A percentile compares a stretch with the other conserved stretches of the same genome.
phyloP scores from a whole-genome alignment of 1,284 basidiomycete species.

The Papiliotrema fonsecae region DNA sequence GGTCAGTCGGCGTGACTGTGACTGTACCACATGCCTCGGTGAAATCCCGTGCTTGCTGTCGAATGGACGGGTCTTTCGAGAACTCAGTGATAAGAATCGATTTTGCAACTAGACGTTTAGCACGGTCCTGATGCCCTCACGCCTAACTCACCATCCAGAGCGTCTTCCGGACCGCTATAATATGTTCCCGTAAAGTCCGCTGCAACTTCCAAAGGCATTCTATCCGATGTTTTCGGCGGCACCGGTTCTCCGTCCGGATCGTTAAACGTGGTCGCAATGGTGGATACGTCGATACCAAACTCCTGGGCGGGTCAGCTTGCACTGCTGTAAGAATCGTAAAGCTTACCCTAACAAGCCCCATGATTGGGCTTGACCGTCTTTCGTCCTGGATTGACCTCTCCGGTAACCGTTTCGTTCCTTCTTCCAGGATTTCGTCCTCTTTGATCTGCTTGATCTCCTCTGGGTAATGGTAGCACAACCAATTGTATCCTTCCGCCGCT shows the following conservation, averaged over 20 bases:
- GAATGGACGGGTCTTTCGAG: conserved; percentile 84
- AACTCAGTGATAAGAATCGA: conserved; percentile 86
- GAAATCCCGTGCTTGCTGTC: conserved; percentile 69
- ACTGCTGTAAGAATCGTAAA: not conserved
- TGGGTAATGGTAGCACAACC: conserved; percentile 76
- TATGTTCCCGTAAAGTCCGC: conserved; percentile 38
- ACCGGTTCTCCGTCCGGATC: conserved; percentile 24
- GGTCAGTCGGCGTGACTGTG: conserved; percentile 81
- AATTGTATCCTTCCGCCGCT: conserved; percentile 86
- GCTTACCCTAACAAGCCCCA: conserved; percentile 38
- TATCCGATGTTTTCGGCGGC: conserved; percentile 36
- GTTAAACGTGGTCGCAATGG: conserved; percentile 37
- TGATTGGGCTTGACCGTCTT: conserved; percentile 34
- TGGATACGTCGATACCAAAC: conserved; percentile 35
- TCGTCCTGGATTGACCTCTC: conserved; percentile 24
- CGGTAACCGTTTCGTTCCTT: conserved; percentile 50
- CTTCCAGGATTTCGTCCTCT: conserved; percentile 61
- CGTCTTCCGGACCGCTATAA: conserved; percentile 29
- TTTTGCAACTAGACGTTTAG: conserved; percentile 52
- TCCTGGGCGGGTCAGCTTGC: conserved; percentile 13
- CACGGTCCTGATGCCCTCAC: not conserved
- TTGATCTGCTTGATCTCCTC: conserved; percentile 60
- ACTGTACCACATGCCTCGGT: conserved; percentile 77
- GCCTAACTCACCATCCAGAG: conserved; percentile 34
- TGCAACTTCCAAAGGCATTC: conserved; percentile 38